Evolutionary conservation across 164 flowering plant genomes (phyloP), one percentile per base, ranked within the genome.

Genomic region (Aristolochia contorta): DNA sequence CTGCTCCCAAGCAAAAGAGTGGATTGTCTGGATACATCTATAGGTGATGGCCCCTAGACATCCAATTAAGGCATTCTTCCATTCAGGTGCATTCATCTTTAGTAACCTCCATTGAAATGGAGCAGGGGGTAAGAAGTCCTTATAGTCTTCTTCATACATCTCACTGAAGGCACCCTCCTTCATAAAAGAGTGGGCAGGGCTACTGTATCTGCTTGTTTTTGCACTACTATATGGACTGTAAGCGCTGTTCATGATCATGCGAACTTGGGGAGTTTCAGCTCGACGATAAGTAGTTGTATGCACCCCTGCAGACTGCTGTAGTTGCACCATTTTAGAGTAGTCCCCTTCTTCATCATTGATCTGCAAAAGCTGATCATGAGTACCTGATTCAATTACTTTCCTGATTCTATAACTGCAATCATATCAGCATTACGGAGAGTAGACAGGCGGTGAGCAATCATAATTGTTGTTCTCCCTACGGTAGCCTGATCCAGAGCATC

Each of bases 91-190:
- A 59, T 78, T 85, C 83, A 85, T 72, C 64, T 71, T 69, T 61
- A 85, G 70, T 48, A 85, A 60, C 37, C 77, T 80, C 82, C 78
- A 74, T 4, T 73, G 80, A 3, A 85, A 82, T 50, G 92, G 88
- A 52, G 79, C n/a, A 32, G 64, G n/a, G 6, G 47, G 21, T 1
- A 19, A 12, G 16, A 32, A 32, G 5, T 30, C 58, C 12, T 13
- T 33, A 33, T 23, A 27, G 21, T 60, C 47, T 52, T 33, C 64
- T 61, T 61, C 47, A 50, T 53, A 32, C 6, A 16, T 9, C 20
- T 61, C 25, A 41, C 25, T 51, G 16, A 13, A 41, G 45, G 18
- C 18, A 32, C 22, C 21, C 23, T 32, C 43, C 37, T 61, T 47
- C 13, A 30, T 41, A 53, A 61, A 61, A 19, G 60, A 58, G 15